Base-by-base conservation (phyloP, 768 basidiomycete genomes). In the Guyanaporus albipodus region DNA sequence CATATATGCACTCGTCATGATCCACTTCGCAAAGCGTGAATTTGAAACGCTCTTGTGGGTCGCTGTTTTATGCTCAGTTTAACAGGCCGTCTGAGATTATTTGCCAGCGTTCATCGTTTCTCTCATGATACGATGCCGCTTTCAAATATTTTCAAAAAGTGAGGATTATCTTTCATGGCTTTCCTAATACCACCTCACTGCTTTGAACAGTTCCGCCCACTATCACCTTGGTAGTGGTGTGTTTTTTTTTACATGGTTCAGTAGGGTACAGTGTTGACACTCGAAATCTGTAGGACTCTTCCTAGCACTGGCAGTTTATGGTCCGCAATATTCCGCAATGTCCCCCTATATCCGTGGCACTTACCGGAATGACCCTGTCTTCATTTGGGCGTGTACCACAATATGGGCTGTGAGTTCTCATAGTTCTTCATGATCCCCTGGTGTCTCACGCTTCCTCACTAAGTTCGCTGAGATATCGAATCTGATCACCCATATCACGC, bases 61-160 rank as follows among this genome's bases (percentile, higher is more conserved):
- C n/a, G 24, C 52, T 27, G 27, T 4, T 22, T 12, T 14, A 3
- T 34, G 15, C 34, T 22, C 24, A 48, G 21, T 18, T 23, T n/a
- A n/a, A n/a, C n/a, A n/a, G 11, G 21, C 15, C 38, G 12, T 19
- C 37, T 52, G 38, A 57, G 10, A 42, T 35, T 8, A 29, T 9
- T 26, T n/a, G 36, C 18, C 18, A 91, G 88, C 59, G 80, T 99
- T 2, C 96, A 99, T 64, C 87, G 90, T 10, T 98, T 97, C 76
- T 97, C 93, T 24, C 82, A 92, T 68, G 87, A 83, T 2, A 96
- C 95, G 0, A 95, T 98, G 88, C 96, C 95, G 2, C 67, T 85
- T 48, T 59, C 61, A 49, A 89, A 91, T 62, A 78, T 98, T 28
- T 84, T 95, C 73, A 87, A 85, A 66, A 99, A 99, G 95, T 96